Percentiles rank a stretch among this genome's conserved stretches.
phyloP scores from a whole-genome alignment of 2,329 filamentous ascomycete species.

The Sporothrix euskadiensis region DNA sequence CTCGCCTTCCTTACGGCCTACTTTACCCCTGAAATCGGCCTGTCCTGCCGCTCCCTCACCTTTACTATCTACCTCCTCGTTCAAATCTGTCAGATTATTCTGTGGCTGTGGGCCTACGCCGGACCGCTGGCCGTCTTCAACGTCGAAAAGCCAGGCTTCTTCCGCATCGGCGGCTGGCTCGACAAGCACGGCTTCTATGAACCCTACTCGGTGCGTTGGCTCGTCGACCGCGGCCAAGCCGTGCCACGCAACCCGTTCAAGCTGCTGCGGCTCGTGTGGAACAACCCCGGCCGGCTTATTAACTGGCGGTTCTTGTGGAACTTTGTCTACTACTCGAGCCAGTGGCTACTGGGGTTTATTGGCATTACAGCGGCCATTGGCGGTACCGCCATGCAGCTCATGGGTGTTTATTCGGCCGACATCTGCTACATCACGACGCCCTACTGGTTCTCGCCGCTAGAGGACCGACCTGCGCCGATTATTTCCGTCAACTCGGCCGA shows the following conservation, averaged over 20 bases:
- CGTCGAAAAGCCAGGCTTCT: conserved; percentile 22
- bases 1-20: conserved; percentile 35
- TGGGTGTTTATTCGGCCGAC: conserved; percentile 35
- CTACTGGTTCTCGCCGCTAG: conserved; percentile 32
- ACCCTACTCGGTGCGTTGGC: conserved; percentile 31
- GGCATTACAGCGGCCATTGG: conserved; percentile 44
- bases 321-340: conserved; percentile 30
- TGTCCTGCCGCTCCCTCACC: conserved; percentile 36
- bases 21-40: conserved; percentile 34
- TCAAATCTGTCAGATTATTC: conserved; percentile 32
- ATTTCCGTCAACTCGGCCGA: conserved; percentile 32
- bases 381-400: conserved; percentile 36
- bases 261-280: conserved; percentile 9
- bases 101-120: conserved; percentile 37
- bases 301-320: conserved; percentile 33
- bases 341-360: conserved; percentile 39
- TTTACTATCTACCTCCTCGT: conserved; percentile 33
- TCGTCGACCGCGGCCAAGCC: conserved; percentile 15
- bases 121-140: conserved; percentile 18
- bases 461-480: conserved; percentile 26
- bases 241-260: conserved; percentile 22
- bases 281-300: conserved; percentile 9
- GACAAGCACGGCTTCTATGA: conserved; percentile 32
- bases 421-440: conserved; percentile 33
- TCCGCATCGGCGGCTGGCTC: conserved; percentile 33